Conservation (phyloP, 257 asterid genomes). For the Penstemon eatonii region DNA sequence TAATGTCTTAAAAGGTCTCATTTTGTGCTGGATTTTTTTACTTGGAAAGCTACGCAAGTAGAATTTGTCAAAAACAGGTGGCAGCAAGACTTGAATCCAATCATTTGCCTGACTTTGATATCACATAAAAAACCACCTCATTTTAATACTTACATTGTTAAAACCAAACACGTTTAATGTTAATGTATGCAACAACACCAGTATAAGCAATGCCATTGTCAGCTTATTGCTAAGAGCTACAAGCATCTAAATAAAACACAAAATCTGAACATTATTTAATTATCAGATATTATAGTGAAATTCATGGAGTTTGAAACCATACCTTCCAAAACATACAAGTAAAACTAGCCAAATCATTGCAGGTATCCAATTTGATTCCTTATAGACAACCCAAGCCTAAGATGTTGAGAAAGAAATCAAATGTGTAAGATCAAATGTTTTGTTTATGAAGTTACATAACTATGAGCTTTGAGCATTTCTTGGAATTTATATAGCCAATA, state of each 20-base stretch:
- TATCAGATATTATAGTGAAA: neutral
- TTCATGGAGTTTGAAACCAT: constrained; percentile 15
- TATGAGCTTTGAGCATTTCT: neutral
- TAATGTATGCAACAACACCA: neutral
- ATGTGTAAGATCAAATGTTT: neutral
- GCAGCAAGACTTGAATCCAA: constrained; percentile 2
- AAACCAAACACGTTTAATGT: neutral
- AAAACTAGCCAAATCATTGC: constrained; percentile 55
- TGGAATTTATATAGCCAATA: constrained; percentile 4
- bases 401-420: constrained; percentile 20
- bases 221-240: neutral
- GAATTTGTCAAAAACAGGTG: neutral
- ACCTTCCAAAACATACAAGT: constrained; percentile 82
- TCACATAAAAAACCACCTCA: neutral
- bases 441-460: constrained; percentile 1
- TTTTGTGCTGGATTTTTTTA: neutral
- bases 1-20: neutral
- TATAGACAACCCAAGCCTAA: constrained; percentile 77
- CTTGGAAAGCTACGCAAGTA: neutral
- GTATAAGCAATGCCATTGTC: neutral
- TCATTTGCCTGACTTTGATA: neutral
- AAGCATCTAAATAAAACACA: neutral
- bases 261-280: neutral
- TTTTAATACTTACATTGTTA: neutral
- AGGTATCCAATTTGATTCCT: constrained; percentile 66